Evolutionary conservation across 768 basidiomycete genomes (phyloP), one percentile per base, ranked within the genome.

Genomic region (Russula earlei): DNA sequence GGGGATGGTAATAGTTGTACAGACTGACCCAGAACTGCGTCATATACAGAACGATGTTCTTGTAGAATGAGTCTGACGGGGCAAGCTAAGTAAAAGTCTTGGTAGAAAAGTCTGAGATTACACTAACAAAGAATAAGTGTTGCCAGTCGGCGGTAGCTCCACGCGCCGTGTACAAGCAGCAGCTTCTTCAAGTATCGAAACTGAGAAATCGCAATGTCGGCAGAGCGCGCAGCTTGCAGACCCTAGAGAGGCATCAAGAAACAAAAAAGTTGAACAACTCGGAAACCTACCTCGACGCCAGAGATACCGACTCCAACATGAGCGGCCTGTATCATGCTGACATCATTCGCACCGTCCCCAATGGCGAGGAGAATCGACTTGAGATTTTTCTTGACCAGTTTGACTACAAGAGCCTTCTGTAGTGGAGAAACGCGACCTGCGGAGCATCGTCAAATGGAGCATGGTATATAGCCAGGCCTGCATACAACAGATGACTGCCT

Each of bases 261-360:
- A n/a, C 1, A 14, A 25, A 33, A 38, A 14, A 31, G 20, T 15
- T 15, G 11, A 6, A 8, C 3, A 9, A 19, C 29, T 14, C 20
- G 31, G 31, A 33, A 31, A 43, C 15, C 22, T 62, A 90, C 91
- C 78, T 99, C 95, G 22, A 97, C 89, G 51, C 95, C 95, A 43
- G 94, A 97, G 46, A 98, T 98, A 64, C 95, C 95, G 52, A 98
- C 86, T 29, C 95, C 95, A 44, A 98, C 90, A 67, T 98, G 95
- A 0, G 95, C 95, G 34, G 95, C 95, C 67, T 98, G 95, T 57
- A 98, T 98, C 95, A 98, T 98, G 67, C 91, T 91, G 63, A 98
- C 95, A 69, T 98, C 95, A 68, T 97, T 98, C 2, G 95, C 95
- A 48, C 95, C 95, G 62, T 98, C 95, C 20, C 95, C 95, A 49